Evolutionary conservation across 768 basidiomycete genomes (phyloP).

Genomic region (Mycena vulgaris): DNA sequence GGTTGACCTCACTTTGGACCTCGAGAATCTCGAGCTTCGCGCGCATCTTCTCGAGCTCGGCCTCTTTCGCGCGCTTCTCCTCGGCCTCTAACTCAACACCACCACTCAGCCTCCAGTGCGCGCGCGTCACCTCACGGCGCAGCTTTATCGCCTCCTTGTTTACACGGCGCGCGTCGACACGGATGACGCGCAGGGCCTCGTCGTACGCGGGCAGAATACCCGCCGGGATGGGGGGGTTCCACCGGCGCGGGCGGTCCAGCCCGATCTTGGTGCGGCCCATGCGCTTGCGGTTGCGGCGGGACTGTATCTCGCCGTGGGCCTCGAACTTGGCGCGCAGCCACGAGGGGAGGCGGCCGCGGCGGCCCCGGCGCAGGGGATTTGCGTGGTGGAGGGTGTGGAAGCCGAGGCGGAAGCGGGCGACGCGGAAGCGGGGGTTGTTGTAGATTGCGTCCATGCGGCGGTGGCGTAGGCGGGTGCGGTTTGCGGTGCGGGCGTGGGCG

Average conservation of each 20-base stretch:
- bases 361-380: conserved; percentile 15
- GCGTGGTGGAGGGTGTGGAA: conserved; percentile 35
- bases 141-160: conserved; percentile 46
- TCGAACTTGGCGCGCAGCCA: conserved; percentile 18
- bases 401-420: conserved; percentile 31
- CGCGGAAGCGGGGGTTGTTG: conserved; percentile 12
- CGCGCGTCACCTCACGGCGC: conserved; percentile 44
- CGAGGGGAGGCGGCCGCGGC: conserved; percentile 22
- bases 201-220: conserved; percentile 88
- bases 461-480: background rate
- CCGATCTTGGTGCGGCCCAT: conserved; percentile 66
- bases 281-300: conserved; percentile 49
- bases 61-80: conserved; percentile 49
- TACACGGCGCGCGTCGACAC: conserved; percentile 69
- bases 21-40: conserved; percentile 74
- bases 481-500: conserved; percentile 1
- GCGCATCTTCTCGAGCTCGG: conserved; percentile 60
- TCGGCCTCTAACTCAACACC: conserved; percentile 48
- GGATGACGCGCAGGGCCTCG: conserved; percentile 82
- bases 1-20: conserved; percentile 86
- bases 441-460: background rate
- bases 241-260: conserved; percentile 67
- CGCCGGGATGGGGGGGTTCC: conserved; percentile 73
- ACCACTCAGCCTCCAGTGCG: conserved; percentile 43
- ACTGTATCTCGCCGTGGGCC: conserved; percentile 43